Conservation (phyloP, 768 basidiomycete genomes). For the Lactarius deliciosus region DNA sequence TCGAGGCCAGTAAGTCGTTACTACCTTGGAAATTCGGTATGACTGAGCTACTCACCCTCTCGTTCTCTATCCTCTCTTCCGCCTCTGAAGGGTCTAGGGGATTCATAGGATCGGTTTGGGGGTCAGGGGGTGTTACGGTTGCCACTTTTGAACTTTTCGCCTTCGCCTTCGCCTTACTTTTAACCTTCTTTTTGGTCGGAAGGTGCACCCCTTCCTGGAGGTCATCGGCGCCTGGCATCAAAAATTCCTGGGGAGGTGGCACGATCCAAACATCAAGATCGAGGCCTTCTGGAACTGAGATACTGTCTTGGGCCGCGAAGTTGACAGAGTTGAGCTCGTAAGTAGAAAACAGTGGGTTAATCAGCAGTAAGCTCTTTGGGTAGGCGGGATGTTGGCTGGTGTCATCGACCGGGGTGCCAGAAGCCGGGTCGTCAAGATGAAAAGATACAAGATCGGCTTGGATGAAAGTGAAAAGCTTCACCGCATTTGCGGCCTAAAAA, state of each 20-base stretch:
- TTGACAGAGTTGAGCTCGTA: constrained; percentile 90
- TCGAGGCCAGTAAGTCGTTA: not conserved
- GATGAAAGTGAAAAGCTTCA: constrained; percentile 74
- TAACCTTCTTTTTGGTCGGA: constrained; percentile 37
- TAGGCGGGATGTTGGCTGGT: constrained; percentile 52
- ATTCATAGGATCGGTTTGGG: constrained; percentile 7
- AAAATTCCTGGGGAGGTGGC: constrained; percentile 50
- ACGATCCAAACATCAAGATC: constrained; percentile 88
- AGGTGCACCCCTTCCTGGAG: constrained; percentile 34
- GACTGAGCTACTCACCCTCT: constrained; percentile 51
- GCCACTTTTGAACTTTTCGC: constrained; percentile 42
- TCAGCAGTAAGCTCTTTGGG: constrained; percentile 87
- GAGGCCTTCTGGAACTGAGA: constrained; percentile 79
- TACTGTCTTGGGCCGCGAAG: constrained; percentile 71
- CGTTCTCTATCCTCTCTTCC: constrained; percentile 54
- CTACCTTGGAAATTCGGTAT: not conserved
- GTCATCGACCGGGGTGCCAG: constrained; percentile 37
- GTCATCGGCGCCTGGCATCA: constrained; percentile 38
- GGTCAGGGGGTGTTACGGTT: constrained; percentile 35
- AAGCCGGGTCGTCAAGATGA: constrained; percentile 44
- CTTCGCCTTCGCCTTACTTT: constrained; percentile 45
- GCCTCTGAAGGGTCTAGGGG: constrained; percentile 45
- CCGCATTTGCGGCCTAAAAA: constrained; percentile 73
- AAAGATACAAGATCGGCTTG: constrained; percentile 65
- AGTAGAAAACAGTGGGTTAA: constrained; percentile 71